phyloP scores from a whole-genome alignment of 1,284 basidiomycete species.

The Marasmius oreades region DNA sequence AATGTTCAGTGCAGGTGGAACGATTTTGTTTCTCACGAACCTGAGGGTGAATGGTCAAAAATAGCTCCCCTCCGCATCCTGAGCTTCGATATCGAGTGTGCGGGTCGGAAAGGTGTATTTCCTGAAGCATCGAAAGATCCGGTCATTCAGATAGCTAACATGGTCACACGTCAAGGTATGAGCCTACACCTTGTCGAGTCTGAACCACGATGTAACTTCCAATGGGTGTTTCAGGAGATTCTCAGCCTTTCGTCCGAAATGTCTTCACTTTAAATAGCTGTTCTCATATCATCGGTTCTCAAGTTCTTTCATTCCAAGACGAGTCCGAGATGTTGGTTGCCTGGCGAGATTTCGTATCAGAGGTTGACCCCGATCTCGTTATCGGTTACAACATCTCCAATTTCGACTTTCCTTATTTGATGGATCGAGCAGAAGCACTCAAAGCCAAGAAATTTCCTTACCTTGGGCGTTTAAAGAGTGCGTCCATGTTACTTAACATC shows the following conservation, averaged over 20 bases:
- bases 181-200: not conserved
- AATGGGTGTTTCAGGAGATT: conserved; percentile 61
- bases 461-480: conserved; percentile 78
- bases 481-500: conserved; percentile 18
- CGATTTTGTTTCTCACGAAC: conserved; percentile 80
- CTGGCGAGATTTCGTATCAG: conserved; percentile 84
- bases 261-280: conserved; percentile 95
- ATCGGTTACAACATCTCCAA: conserved; percentile 92
- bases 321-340: conserved; percentile 71
- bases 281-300: conserved; percentile 90
- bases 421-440: conserved; percentile 84
- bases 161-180: conserved; percentile 92
- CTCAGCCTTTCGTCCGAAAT: conserved; percentile 89
- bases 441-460: conserved; percentile 72
- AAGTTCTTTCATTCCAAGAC: conserved; percentile 82
- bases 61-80: conserved; percentile 89
- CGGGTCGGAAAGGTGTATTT: conserved; percentile 93
- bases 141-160: conserved; percentile 96
- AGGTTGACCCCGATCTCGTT: conserved; percentile 89
- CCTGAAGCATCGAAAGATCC: conserved; percentile 87
- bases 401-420: conserved; percentile 93
- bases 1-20: conserved; percentile 57
- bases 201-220: not conserved
- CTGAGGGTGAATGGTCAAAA: conserved; percentile 87
- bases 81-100: conserved; percentile 97